A percentile compares a stretch with the other conserved stretches of the same genome.
Evolutionary conservation across 2,329 filamentous ascomycete genomes (phyloP).

Genomic region (Neopestalotiopsis rosae): DNA sequence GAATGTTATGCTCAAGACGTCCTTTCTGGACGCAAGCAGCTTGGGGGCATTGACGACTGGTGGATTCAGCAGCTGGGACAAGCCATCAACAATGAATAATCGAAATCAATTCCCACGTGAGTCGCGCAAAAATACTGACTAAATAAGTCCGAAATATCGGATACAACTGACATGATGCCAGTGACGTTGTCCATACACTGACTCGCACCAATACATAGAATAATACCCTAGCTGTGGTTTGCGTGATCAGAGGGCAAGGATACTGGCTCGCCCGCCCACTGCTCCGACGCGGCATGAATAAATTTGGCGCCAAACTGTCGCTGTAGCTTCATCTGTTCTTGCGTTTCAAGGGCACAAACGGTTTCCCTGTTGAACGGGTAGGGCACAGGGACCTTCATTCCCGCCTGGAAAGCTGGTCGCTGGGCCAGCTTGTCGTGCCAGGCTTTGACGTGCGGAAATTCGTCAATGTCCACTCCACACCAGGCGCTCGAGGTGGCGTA

Average conservation of each 20-base stretch:
- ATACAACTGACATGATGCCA: too few species aligned
- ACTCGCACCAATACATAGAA: neutral
- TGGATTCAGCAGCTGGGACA: slow-evolving; percentile 15
- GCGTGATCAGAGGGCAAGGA: slow-evolving; percentile 10
- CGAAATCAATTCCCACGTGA: neutral
- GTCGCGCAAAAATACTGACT: too few species aligned
- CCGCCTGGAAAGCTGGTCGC: slow-evolving; percentile 21
- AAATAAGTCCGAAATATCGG: too few species aligned
- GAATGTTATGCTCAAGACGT: slow-evolving; percentile 34
- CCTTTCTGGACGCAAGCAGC: slow-evolving; percentile 5
- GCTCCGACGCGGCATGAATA: neutral
- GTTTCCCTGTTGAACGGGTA: slow-evolving; percentile 15
- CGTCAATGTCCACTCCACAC: slow-evolving; percentile 21
- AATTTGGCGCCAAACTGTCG: neutral
- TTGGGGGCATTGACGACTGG: slow-evolving; percentile 4
- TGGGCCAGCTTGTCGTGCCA: slow-evolving; percentile 21
- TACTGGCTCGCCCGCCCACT: neutral
- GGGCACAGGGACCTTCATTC: slow-evolving; percentile 6
- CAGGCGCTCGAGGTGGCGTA: slow-evolving; percentile 21
- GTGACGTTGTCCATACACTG: too few species aligned
- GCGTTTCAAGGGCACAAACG: neutral
- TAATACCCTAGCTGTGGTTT: neutral
- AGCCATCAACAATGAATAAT: neutral
- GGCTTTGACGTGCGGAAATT: slow-evolving; percentile 19
- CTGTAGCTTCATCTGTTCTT: neutral